phyloP scores from a whole-genome alignment of 768 basidiomycete genomes.

The Hygrocybe coccinea region DNA sequence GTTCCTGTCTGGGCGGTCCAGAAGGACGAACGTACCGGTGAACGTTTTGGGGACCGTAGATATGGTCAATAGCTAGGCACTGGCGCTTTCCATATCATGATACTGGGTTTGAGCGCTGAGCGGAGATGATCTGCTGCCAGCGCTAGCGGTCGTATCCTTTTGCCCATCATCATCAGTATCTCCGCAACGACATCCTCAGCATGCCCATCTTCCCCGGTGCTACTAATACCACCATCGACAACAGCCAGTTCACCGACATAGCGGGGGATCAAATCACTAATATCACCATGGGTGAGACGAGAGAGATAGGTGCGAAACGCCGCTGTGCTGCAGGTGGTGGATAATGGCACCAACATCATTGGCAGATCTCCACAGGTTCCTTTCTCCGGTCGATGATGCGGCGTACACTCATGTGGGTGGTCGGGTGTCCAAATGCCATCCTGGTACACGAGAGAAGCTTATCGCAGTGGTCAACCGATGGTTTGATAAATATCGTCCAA shows the following conservation, averaged over 20 bases:
- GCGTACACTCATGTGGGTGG: background rate
- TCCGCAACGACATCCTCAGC: too few species aligned
- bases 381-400: background rate
- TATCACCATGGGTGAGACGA: background rate
- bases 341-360: background rate
- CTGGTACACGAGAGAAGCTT: background rate
- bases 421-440: constrained; percentile 16
- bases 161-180: too few species aligned
- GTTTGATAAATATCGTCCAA: background rate
- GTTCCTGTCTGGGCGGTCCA: too few species aligned
- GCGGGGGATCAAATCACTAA: background rate
- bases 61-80: too few species aligned
- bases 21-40: too few species aligned
- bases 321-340: background rate
- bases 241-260: background rate
- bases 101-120: too few species aligned
- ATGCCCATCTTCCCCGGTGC: too few species aligned
- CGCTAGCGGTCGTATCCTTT: too few species aligned
- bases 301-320: background rate
- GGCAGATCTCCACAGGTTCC: background rate
- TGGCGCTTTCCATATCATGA: too few species aligned
- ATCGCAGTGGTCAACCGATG: constrained; percentile 7
- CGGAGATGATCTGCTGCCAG: too few species aligned
- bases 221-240: too few species aligned
- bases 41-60: too few species aligned